Percentiles rank a stretch among this genome's conserved stretches.
These are phyloP conservation scores for Phytophthora capsici DNA, from an alignment of 352 stramenopile species.

Conservation along the genomic window DNA sequence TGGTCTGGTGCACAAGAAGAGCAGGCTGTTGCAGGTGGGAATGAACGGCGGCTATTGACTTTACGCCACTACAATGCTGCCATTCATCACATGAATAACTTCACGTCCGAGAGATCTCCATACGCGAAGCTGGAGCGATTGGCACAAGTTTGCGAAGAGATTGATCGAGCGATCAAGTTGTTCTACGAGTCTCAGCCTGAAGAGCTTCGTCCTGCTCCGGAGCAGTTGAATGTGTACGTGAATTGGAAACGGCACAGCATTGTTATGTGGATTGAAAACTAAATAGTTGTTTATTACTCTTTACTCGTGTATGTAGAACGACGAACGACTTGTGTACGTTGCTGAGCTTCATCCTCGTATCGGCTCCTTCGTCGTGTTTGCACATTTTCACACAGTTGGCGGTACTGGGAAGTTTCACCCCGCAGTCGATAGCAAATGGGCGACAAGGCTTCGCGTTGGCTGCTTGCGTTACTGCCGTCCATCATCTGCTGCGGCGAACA, in stretches of 20 bases:
- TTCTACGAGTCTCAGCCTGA: constrained; percentile 43
- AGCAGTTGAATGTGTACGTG: constrained; percentile 51
- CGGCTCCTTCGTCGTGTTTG: constrained; percentile 46
- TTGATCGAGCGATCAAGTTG: constrained; percentile 51
- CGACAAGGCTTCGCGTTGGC: constrained; percentile 63
- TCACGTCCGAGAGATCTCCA: constrained; percentile 58
- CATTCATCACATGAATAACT: constrained; percentile 53
- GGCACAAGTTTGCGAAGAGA: constrained; percentile 45
- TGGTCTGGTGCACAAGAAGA: constrained; percentile 27
- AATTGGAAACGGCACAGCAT: neutral
- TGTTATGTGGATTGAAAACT: neutral
- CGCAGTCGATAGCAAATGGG: constrained; percentile 34
- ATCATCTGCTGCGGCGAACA: constrained; percentile 41
- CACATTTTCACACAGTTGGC: constrained; percentile 69
- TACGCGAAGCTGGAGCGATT: constrained; percentile 62
- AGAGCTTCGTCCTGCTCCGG: constrained; percentile 12
- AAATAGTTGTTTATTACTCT: neutral
- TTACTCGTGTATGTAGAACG: constrained; percentile 27
- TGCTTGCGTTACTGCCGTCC: constrained; percentile 53
- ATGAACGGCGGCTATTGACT: constrained; percentile 40
- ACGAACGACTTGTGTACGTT: constrained; percentile 55
- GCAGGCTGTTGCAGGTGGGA: constrained; percentile 7
- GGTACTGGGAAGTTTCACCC: constrained; percentile 62
- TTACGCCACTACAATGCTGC: constrained; percentile 44
- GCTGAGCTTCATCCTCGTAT: constrained; percentile 62